Conservation (phyloP, 192 early-diverging fungal genomes). For the Coemansia sp. region DNA sequence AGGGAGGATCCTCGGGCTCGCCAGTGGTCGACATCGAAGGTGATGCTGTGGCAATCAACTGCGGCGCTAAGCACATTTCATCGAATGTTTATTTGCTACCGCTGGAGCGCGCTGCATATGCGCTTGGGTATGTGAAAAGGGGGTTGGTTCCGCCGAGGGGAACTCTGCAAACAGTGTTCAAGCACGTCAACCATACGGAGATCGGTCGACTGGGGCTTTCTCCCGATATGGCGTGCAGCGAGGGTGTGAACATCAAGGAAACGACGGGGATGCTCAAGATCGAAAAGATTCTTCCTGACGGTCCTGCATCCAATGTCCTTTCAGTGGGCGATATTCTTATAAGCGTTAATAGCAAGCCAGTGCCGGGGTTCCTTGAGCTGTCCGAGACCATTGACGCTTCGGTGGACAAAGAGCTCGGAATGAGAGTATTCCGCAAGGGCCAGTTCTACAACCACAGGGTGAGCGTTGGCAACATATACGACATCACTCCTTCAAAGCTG, state of each 20-base stretch:
- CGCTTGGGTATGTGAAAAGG: conserved; percentile 58
- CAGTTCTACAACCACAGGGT: conserved; percentile 46
- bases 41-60: conserved; percentile 70
- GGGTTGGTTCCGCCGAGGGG: conserved; percentile 66
- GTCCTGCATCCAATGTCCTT: conserved; percentile 65
- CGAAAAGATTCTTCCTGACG: conserved; percentile 62
- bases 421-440: conserved; percentile 63
- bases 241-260: conserved; percentile 61
- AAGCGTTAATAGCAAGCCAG: conserved; percentile 55
- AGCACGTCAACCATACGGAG: conserved; percentile 64
- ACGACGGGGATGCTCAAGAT: conserved; percentile 70
- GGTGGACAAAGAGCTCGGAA: conserved; percentile 48
- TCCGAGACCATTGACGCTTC: conserved; percentile 62
- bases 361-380: conserved; percentile 65
- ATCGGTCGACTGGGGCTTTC: conserved; percentile 17
- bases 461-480: conserved; percentile 65
- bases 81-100: conserved; percentile 67
- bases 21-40: conserved; percentile 76
- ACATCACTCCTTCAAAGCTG: conserved; percentile 77
- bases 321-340: conserved; percentile 73
- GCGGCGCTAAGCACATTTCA: conserved; percentile 52
- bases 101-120: conserved; percentile 65
- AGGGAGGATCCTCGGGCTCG: conserved; percentile 70
- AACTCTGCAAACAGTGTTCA: conserved; percentile 71
- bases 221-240: conserved; percentile 19